phyloP scores from a whole-genome alignment of 805 yeast genomes.

The Cyberlindnera euphorbiae region DNA sequence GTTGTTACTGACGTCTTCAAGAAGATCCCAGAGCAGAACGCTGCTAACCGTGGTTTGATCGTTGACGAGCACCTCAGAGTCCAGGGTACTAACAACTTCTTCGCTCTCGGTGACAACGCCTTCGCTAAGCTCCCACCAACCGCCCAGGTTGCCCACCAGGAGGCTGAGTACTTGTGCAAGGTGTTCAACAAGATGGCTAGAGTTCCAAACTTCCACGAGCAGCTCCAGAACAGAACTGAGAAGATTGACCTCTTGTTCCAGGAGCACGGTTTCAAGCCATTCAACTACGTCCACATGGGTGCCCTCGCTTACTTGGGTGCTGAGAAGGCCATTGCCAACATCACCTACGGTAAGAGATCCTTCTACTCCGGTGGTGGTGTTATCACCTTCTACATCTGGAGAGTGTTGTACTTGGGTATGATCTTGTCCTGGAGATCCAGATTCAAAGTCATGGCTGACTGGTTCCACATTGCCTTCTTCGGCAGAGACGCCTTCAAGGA shows the following conservation, averaged over 20 bases:
- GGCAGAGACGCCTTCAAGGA: constrained; percentile 94
- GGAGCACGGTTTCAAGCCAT: constrained; percentile 53
- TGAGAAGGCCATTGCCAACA: constrained; percentile 91
- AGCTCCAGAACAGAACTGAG: constrained; percentile 29
- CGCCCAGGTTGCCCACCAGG: constrained; percentile 95
- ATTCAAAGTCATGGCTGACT: constrained; percentile 78
- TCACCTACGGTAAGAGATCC: constrained; percentile 73
- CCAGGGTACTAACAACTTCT: constrained; percentile 77
- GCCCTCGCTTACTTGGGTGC: constrained; percentile 90
- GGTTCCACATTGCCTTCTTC: constrained; percentile 82
- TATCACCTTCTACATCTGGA: constrained; percentile 88
- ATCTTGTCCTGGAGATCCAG: constrained; percentile 83
- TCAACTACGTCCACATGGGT: constrained; percentile 84
- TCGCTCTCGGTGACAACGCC: constrained; percentile 92
- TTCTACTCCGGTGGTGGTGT: constrained; percentile 84
- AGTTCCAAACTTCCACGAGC: constrained; percentile 34
- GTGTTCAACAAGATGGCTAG: constrained; percentile 57
- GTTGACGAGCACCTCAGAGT: constrained; percentile 76
- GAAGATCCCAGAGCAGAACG: constrained; percentile 71
- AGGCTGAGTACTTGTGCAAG: constrained; percentile 75
- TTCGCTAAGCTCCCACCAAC: constrained; percentile 88
- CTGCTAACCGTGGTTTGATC: constrained; percentile 81
- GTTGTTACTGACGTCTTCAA: constrained; percentile 62
- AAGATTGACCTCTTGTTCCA: constrained; percentile 37
- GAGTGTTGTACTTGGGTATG: constrained; percentile 87